phyloP scores from a whole-genome alignment of 306 rosid species.

The Morella rubra region DNA sequence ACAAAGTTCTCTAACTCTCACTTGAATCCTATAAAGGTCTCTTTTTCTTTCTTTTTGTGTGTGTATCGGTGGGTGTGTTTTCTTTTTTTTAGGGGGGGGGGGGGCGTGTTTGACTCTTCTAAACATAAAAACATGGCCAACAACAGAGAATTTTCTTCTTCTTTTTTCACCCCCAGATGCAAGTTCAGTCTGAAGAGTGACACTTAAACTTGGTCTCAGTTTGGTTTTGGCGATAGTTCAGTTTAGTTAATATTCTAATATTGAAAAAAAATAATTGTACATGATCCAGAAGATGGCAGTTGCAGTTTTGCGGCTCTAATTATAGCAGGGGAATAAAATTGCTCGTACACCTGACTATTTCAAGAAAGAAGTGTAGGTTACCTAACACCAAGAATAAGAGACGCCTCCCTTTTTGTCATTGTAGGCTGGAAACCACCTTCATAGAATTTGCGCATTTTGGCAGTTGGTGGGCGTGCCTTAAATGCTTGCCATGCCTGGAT shows the following conservation, averaged over 20 bases:
- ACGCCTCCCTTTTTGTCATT: slow-evolving; percentile 73
- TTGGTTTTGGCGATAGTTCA: not conserved
- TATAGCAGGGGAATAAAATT: not conserved
- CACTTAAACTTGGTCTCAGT: not conserved
- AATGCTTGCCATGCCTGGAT: slow-evolving; percentile 74
- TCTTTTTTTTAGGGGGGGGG: too few species aligned
- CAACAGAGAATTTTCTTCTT: not conserved
- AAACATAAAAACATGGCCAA: not conserved
- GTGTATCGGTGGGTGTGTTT: too few species aligned
- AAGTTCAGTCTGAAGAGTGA: not conserved
- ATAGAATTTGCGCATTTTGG: slow-evolving; percentile 56
- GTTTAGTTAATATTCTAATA: not conserved
- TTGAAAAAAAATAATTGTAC: not conserved
- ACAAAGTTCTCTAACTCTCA: not conserved
- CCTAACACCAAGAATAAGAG: slow-evolving; percentile 79
- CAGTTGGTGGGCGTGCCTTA: slow-evolving; percentile 53
- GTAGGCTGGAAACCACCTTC: slow-evolving; percentile 71
- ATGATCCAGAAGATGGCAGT: not conserved
- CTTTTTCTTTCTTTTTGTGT: too few species aligned
- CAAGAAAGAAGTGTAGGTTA: slow-evolving; percentile 24
- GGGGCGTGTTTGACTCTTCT: too few species aligned
- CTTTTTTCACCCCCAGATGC: not conserved
- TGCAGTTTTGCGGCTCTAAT: not conserved
- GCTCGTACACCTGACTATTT: not conserved
- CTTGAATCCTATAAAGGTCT: too few species aligned